Conservation (phyloP, 805 yeast genomes). For the Blastobotrys mokoenaii region DNA sequence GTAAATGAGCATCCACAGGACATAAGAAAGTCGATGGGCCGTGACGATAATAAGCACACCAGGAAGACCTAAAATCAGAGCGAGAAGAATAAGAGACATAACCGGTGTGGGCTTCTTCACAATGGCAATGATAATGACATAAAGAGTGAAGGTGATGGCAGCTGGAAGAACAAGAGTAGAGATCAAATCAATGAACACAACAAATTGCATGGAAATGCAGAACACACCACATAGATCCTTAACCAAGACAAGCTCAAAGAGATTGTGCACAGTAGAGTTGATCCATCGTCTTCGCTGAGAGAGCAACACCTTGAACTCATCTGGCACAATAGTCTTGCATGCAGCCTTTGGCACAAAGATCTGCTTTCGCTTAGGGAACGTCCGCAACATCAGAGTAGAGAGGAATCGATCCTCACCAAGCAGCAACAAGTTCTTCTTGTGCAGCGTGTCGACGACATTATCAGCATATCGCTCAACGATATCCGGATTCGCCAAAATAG, state of each 20-base stretch:
- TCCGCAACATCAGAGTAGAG: slow-evolving; percentile 74
- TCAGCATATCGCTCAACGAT: slow-evolving; percentile 88
- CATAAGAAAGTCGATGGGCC: slow-evolving; percentile 53
- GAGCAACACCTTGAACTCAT: slow-evolving; percentile 62
- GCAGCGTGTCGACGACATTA: slow-evolving; percentile 74
- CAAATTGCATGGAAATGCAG: slow-evolving; percentile 92
- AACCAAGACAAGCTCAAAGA: slow-evolving; percentile 78
- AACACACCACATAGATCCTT: slow-evolving; percentile 89
- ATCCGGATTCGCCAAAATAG: slow-evolving; percentile 86
- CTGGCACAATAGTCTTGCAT: slow-evolving; percentile 88
- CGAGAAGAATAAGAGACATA: slow-evolving; percentile 67
- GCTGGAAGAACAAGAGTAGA: slow-evolving; percentile 88
- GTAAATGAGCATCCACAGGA: slow-evolving; percentile 74
- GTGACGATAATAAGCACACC: slow-evolving; percentile 75
- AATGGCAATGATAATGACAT: slow-evolving; percentile 65
- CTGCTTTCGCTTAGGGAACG: slow-evolving; percentile 85
- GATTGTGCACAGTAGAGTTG: slow-evolving; percentile 86
- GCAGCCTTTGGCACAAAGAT: slow-evolving; percentile 84
- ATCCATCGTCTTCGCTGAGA: slow-evolving; percentile 97
- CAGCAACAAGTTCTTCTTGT: slow-evolving; percentile 72
- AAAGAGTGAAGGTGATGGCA: slow-evolving; percentile 74
- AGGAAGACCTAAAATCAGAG: slow-evolving; percentile 75
- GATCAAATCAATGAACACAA: slow-evolving; percentile 70
- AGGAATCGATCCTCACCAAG: slow-evolving; percentile 88
- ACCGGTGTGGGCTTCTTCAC: slow-evolving; percentile 69